Evolutionary conservation across 2,329 filamentous ascomycete genomes (phyloP).

Genomic region (Penicillium fuscoglaucum): DNA sequence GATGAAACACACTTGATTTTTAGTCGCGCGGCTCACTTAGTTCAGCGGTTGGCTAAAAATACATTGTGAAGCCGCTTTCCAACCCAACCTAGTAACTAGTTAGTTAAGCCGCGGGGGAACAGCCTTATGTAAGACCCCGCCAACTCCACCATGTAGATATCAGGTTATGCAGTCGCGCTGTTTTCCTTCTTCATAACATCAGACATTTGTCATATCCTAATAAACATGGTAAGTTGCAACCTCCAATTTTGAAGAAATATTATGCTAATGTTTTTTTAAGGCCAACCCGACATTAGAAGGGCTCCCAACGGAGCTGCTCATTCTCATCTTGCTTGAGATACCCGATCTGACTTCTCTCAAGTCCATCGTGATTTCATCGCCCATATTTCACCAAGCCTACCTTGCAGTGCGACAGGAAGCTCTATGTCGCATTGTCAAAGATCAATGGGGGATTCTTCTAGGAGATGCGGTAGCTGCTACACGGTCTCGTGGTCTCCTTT

Average conservation of each 20-base stretch:
- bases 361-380: constrained; percentile 21
- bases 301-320: constrained; percentile 21
- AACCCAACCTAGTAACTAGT: too few relatives aligned
- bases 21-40: background rate
- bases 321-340: constrained; percentile 16
- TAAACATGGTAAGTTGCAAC: background rate
- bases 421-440: constrained; percentile 4
- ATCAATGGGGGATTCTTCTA: background rate
- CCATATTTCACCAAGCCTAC: constrained; percentile 18
- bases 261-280: background rate
- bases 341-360: constrained; percentile 14
- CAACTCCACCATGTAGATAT: background rate
- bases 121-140: background rate
- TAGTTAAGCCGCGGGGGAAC: background rate
- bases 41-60: background rate
- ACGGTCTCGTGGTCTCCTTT: constrained; percentile 18
- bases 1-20: background rate
- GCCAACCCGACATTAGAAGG: constrained; percentile 6
- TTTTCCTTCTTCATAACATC: background rate
- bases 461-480: constrained; percentile 22
- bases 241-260: background rate
- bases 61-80: background rate
- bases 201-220: too few relatives aligned
- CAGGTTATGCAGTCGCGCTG: background rate
- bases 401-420: constrained; percentile 3